Conservation (phyloP, 306 rosid species). For the Sphenostylis stenocarpa region DNA sequence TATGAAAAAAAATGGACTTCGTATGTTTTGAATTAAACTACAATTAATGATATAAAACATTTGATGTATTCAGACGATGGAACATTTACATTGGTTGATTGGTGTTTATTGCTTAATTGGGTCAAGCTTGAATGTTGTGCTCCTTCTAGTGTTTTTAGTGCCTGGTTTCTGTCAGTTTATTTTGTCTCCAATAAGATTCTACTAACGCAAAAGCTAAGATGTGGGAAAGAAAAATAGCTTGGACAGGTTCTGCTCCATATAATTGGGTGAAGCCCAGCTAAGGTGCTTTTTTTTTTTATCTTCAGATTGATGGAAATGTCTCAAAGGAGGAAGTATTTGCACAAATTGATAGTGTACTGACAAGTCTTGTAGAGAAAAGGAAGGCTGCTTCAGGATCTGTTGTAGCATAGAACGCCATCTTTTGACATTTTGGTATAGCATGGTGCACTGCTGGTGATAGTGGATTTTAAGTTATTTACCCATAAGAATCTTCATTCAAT, state of each 20-base stretch:
- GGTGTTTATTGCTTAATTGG: neutral
- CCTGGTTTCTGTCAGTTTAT: slow-evolving; percentile 7
- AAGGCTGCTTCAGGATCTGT: slow-evolving; percentile 52
- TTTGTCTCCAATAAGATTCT: neutral
- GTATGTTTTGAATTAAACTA: neutral
- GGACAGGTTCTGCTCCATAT: slow-evolving; percentile 15
- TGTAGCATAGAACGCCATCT: slow-evolving; percentile 46
- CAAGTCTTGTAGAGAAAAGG: slow-evolving; percentile 55
- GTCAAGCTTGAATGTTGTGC: neutral
- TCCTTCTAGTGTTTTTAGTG: slow-evolving; percentile 4
- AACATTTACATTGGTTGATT: neutral
- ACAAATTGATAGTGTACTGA: slow-evolving; percentile 60
- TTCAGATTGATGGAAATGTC: slow-evolving; percentile 57
- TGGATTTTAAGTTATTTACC: slow-evolving; percentile 14
- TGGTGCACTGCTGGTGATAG: slow-evolving; percentile 20
- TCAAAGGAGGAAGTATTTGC: slow-evolving; percentile 72
- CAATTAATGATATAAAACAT: neutral
- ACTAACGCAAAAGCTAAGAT: neutral
- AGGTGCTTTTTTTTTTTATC: slow-evolving; percentile 16
- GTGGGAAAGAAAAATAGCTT: slow-evolving; percentile 18
- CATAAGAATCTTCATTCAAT: slow-evolving; percentile 8
- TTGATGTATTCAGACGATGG: neutral
- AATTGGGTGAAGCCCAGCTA: slow-evolving; percentile 11
- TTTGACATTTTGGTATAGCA: slow-evolving; percentile 25
- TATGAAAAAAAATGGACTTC: neutral